phyloP scores from a whole-genome alignment of 2,329 filamentous ascomycete genomes.

The Ophiostoma quercus region DNA sequence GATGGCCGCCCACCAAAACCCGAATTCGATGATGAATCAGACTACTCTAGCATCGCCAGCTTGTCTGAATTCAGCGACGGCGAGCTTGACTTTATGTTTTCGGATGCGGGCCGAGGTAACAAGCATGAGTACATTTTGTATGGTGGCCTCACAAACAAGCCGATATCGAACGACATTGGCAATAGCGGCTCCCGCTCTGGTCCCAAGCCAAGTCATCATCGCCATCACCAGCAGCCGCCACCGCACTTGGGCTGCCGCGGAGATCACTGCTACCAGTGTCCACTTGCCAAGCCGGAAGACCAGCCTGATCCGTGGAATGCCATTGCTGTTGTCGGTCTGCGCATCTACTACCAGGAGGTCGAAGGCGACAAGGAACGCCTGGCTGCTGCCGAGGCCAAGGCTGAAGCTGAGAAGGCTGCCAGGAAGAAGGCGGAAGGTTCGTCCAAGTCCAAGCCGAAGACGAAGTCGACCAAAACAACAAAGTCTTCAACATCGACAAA shows the following conservation, averaged over 20 bases:
- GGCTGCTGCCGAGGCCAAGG: background rate
- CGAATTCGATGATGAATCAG: slow-evolving; percentile 26
- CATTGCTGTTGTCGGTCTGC: slow-evolving; percentile 54
- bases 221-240: background rate
- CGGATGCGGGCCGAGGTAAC: slow-evolving; percentile 21
- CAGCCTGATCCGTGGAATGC: slow-evolving; percentile 54
- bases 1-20: background rate
- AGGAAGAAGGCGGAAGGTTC: background rate
- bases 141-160: background rate
- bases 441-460: background rate
- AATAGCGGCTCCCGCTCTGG: background rate
- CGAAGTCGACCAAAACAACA: background rate
- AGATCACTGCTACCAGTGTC: background rate
- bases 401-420: background rate
- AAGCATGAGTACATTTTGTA: background rate
- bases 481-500: background rate
- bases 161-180: background rate
- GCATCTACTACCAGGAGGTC: slow-evolving; percentile 49
- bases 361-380: slow-evolving; percentile 16
- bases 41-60: slow-evolving; percentile 27
- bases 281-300: background rate
- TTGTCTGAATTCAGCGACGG: slow-evolving; percentile 32
- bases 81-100: slow-evolving; percentile 31
- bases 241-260: background rate
- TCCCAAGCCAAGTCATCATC: background rate